Base-by-base conservation (phyloP, 1,139 yeast species). In the Yamadazyma sp. region DNA sequence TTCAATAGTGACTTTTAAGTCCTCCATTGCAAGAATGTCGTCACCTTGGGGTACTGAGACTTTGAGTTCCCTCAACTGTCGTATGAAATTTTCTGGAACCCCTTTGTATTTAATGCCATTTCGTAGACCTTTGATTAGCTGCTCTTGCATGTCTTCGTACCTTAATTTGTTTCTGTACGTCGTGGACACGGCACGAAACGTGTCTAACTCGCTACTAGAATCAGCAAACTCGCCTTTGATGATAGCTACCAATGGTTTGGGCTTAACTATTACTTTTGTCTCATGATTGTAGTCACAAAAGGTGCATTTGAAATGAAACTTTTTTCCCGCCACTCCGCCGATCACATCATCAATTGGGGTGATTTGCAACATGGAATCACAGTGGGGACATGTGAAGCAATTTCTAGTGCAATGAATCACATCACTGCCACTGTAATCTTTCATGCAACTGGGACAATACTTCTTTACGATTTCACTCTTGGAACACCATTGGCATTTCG, bases 361-460 rank as follows among this genome's bases (percentile, higher is more conserved):
- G 4, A 69, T 57, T 1, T 53, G 35, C 4, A 69, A 44, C 32
- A 57, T 52, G 0, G 68, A 48, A 3, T 47, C 37, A 46, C 76
- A 70, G 10, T 43, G 31, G 1, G 76, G 76, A 43, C 76, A 70
- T 16, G 50, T 55, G 42, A 69, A 69, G 46, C 76, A 70, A 45
- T 65, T 70, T 39, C 59, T 62, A 9, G 56, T 42, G 45, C 75
- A 70, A 38, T 55, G 47, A 1, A 52, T 39, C 4, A 53, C 57
- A 12, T 45, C 45, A 11, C 59, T 39, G 6, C 46, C 50, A 8
- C 67, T 46, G 46, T 61, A 67, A 44, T 66, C 69, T 9, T 59
- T 48, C 52, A 66, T 54, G 47, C 76, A 70, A 41, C 59, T 61
- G 38, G 64, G 49, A 45, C 76, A 70, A 51, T 55, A 68, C 43